Conservation (phyloP, 768 basidiomycete genomes). For the Saitozyma podzolica region DNA sequence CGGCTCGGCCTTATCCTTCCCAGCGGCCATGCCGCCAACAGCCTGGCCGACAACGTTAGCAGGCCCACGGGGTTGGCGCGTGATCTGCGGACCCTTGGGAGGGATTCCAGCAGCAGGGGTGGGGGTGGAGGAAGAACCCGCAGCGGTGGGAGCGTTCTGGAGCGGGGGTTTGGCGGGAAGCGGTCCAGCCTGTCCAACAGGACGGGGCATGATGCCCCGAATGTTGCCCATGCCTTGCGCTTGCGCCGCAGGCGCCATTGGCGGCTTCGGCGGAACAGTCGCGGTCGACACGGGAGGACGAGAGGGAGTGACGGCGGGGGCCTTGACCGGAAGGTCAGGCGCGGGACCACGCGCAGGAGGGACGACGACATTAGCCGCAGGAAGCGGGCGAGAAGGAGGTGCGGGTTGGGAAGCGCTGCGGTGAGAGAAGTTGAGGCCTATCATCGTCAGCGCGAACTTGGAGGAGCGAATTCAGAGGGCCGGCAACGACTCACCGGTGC, state of each 20-base stretch:
- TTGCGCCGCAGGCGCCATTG: not conserved
- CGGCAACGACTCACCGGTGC: constrained; percentile 65
- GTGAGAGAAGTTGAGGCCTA: constrained; percentile 85
- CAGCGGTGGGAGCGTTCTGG: not conserved
- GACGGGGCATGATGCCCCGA: not conserved
- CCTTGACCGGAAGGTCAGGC: not conserved
- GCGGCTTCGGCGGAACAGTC: not conserved
- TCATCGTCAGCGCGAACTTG: not conserved
- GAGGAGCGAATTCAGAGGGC: not conserved
- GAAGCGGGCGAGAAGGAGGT: constrained; percentile 10
- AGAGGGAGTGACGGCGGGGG: not conserved
- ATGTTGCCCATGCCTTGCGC: not conserved
- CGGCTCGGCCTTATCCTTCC: not conserved
- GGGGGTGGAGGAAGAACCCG: too few relatives aligned
- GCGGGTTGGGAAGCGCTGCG: constrained; percentile 20
- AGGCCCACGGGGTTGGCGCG: too few relatives aligned
- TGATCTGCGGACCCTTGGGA: not conserved
- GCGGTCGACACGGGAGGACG: not conserved
- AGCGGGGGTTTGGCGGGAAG: not conserved
- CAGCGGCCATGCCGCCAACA: not conserved
- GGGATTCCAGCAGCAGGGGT: too few relatives aligned
- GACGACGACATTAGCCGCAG: not conserved
- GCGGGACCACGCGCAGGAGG: not conserved
- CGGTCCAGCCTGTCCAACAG: not conserved
- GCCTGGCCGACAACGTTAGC: not conserved